phyloP scores from a whole-genome alignment of 148 eudicot genomes.

The Linanthus parryae region DNA sequence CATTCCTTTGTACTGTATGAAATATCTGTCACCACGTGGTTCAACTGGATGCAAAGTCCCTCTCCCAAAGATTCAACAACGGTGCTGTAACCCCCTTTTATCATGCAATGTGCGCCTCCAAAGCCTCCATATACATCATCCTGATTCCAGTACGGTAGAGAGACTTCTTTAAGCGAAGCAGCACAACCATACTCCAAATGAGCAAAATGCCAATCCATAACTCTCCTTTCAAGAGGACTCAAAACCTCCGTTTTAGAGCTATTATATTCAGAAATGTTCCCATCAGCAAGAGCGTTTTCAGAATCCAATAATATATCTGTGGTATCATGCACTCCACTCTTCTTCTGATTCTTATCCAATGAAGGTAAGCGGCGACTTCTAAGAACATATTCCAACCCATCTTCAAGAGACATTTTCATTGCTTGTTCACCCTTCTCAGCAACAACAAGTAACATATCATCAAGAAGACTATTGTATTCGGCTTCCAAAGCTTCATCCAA shows the following conservation, averaged over 20 bases:
- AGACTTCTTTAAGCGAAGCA: constrained; percentile 79
- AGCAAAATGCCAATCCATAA: constrained; percentile 99
- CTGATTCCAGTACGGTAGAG: constrained; percentile 99
- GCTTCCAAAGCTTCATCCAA: constrained; percentile 89
- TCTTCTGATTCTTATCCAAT: constrained; percentile 17
- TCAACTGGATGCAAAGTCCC: constrained; percentile 69
- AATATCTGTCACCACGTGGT: constrained; percentile 74
- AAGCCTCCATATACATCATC: constrained; percentile 99
- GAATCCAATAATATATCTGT: constrained; percentile 14
- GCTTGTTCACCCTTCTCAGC: constrained; percentile 87
- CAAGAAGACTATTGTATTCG: constrained; percentile 86
- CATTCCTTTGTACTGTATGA: constrained; percentile 30
- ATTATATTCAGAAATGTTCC: constrained; percentile 15
- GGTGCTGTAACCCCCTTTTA: constrained; percentile 93
- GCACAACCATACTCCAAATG: constrained; percentile 99
- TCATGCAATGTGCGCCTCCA: constrained; percentile 99
- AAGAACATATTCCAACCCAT: constrained; percentile 89
- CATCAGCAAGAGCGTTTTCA: constrained; percentile 19
- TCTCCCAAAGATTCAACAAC: constrained; percentile 80
- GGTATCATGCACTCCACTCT: constrained; percentile 19
- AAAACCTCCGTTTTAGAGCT: constrained; percentile 37
- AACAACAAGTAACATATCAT: constrained; percentile 78
- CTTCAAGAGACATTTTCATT: constrained; percentile 86
- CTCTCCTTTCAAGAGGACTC: constrained; percentile 95
- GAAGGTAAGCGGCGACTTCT: constrained; percentile 47